These are phyloP conservation scores for Cryptomeria japonica DNA, from an alignment of 75 land plant genomes.

Conservation along the genomic window DNA sequence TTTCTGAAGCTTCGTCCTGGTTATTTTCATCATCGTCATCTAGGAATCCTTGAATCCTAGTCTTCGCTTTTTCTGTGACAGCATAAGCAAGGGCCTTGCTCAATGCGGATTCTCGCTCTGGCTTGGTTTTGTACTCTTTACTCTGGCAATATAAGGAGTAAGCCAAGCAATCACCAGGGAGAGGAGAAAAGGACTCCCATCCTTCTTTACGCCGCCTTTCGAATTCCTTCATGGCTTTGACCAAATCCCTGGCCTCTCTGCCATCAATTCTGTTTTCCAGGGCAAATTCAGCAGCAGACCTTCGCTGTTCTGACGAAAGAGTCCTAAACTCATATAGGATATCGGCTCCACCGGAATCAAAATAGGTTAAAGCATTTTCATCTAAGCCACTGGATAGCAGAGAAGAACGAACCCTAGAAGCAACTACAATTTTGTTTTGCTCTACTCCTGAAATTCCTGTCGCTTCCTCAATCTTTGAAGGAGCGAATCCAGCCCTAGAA, in stretches of 20 bases:
- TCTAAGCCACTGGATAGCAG: constrained; percentile 46
- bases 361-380: constrained; percentile 40
- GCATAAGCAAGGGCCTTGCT: constrained; percentile 58
- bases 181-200: constrained; percentile 56
- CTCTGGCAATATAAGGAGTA: constrained; percentile 61
- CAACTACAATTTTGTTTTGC: constrained; percentile 88
- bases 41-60: constrained; percentile 34
- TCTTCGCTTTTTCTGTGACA: constrained; percentile 58
- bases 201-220: constrained; percentile 66
- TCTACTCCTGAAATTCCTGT: constrained; percentile 92
- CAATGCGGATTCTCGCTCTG: constrained; percentile 35
- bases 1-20: constrained; percentile 13
- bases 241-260: constrained; percentile 58
- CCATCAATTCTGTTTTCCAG: constrained; percentile 45
- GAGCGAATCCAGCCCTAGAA: constrained; percentile 60
- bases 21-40: constrained; percentile 17
- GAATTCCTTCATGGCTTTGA: constrained; percentile 85
- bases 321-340: constrained; percentile 83
- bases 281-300: constrained; percentile 57
- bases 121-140: constrained; percentile 40
- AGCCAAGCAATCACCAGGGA: constrained; percentile 90
- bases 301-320: constrained; percentile 59
- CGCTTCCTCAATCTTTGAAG: constrained; percentile 77
- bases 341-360: constrained; percentile 74
- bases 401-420: constrained; percentile 74